phyloP scores from a whole-genome alignment of 495 filamentous ascomycete genomes.

The Podospora conica region DNA sequence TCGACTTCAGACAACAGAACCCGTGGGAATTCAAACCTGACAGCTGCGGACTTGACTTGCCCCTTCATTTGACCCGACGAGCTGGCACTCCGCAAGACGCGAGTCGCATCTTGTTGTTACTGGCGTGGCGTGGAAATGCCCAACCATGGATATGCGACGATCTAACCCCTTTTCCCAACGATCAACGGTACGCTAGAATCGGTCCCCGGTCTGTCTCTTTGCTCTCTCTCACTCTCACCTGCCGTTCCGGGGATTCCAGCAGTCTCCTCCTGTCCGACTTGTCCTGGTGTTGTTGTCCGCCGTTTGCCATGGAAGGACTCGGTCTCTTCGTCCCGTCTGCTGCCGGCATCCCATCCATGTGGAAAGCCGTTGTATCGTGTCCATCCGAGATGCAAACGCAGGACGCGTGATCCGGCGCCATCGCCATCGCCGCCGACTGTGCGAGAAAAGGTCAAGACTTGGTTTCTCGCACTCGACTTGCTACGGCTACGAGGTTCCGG shows the following conservation, averaged over 20 bases:
- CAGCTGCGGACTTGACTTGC: not conserved
- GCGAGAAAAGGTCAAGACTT: not conserved
- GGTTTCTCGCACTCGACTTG: slow-evolving; percentile 2
- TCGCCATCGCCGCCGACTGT: not conserved
- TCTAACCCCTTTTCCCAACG: slow-evolving; percentile 4
- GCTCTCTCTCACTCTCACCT: not conserved
- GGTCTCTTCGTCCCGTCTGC: not conserved
- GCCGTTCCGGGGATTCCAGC: not conserved
- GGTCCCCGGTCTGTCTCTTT: not conserved
- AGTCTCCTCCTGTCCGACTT: not conserved
- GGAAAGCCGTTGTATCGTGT: not conserved
- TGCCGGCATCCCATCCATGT: not conserved
- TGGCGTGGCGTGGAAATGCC: slow-evolving; percentile 9
- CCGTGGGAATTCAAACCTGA: not conserved
- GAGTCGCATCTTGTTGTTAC: slow-evolving; percentile 4
- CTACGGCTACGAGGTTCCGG: slow-evolving; percentile 5
- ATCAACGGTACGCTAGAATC: not conserved
- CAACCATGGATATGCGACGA: slow-evolving; percentile 8
- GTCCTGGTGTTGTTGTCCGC: no score
- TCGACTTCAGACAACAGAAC: not conserved
- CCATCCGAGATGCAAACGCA: not conserved
- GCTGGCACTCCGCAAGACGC: not conserved
- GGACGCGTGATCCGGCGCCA: not conserved
- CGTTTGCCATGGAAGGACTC: not conserved
- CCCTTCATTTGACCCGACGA: slow-evolving; percentile 3